Evolutionary conservation across 2,329 filamentous ascomycete genomes (phyloP), one percentile per base, ranked within the genome.

Genomic region (Raffaelea albimanens): DNA sequence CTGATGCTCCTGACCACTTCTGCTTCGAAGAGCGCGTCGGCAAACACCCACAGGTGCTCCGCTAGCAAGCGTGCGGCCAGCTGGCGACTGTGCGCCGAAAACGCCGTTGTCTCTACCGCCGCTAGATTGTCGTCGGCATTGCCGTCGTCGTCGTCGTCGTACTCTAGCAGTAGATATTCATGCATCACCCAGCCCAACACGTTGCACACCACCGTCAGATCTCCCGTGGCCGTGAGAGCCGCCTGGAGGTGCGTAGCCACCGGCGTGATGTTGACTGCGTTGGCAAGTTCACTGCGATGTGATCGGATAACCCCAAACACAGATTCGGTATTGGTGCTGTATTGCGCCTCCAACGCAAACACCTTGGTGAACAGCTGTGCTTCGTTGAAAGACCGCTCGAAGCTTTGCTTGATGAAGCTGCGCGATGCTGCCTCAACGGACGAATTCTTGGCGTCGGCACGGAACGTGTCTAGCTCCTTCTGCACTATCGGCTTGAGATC

Each of bases 331-430:
- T 73, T 64, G 1, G 65, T 65, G 52, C 66, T 76, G 62, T 75
- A 78, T 20, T 71, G 66, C 1, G 75, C 69, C 41, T 79, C 74
- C 36, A 80, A 63, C 21, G 68, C 67, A 52, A 81, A 80, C n/a
- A 80, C 65, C 50, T 70, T 74, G 29, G 65, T 57, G 50, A 81
- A 78, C 3, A 81, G 59, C 19, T 61, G 66, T 22, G 71, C 67
- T 56, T 81, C 77, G 49, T 73, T 71, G 54, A 72, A 76, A 2
- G 76, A 70, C 22, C 75, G 69, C 56, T 81, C 77, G 47, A 80
- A 79, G 46, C 67, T 72, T 58, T 80, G 76, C 57, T 80, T 80
- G 52, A 80, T 68, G 47, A 71, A 76, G 53, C 76, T 80, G 23
- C 77, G 68, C 14, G 70, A 70, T 4, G 75, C 76, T 2, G 75